Base-by-base conservation (phyloP, 805 yeast genomes). In the Monosporozyma unispora region DNA sequence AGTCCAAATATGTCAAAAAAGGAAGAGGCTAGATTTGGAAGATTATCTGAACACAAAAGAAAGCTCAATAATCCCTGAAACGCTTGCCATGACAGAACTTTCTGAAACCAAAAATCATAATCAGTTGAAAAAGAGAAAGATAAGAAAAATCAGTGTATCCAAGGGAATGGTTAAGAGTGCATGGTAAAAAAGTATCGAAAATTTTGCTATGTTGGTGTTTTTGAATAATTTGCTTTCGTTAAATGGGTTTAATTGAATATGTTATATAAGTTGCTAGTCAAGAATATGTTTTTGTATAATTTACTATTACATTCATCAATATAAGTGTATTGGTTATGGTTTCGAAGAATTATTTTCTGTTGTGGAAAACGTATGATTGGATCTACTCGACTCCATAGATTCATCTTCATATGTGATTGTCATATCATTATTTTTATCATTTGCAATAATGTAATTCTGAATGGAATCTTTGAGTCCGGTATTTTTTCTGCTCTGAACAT, bases 121-220 rank as follows among this genome's bases (percentile, higher is more conserved):
- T n/a, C n/a, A n/a, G n/a, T n/a, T n/a, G n/a, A n/a, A n/a, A n/a
- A 42, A 25, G 10, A 52, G 53, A 19, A 64, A 64, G 43, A 52
- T 59, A 11, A 51, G 63, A 44, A 64, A 62, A 47, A 61, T 63
- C 19, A 64, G 69, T 49, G 64, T 62, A 16, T 63, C 68, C 1
- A 63, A 63, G 44, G 61, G 62, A 48, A 58, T 67, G 1, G 49
- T 64, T 46, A 58, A 53, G 50, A 64, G 69, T 43, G 46, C 48
- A 7, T 64, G 66, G 67, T 64, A 47, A 50, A 16, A 18, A 10
- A 9, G 11, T 18, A 14, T 55, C 53, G 51, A 7, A 5, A 31
- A 31, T 31, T 28, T 48, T 45, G 35, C 45, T 5, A 46, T 16
- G 16, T 40, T 37, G n/a, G n/a, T n/a, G n/a, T n/a, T n/a, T n/a